Evolutionary conservation across 345 rosid genomes (phyloP), one percentile per base, ranked within the genome.

Genomic region (Eucalyptus cloeziana): DNA sequence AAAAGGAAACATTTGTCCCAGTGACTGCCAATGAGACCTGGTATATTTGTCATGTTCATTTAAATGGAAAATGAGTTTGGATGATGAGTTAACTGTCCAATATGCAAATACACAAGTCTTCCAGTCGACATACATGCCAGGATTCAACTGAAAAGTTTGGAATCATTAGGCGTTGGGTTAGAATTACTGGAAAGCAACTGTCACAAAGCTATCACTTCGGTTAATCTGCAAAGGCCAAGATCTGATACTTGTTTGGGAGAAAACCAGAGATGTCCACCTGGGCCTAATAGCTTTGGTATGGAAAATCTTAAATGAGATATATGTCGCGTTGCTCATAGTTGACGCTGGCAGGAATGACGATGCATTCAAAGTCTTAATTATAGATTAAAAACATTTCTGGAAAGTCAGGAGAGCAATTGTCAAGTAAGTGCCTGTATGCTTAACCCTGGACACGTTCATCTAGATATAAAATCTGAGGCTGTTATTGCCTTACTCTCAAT

Each of bases 381-480:
- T 93, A 89, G 98, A 96, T 93, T 94, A 95, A 88, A 96, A 95
- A 89, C 96, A 88, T 92, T 97, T 97, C 91, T 97, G 97, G 99
- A 97, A 96, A 92, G 99, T 97, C 37, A 95, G 99, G 92, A 95
- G 91, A 92, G 94, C 94, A 17, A 96, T 97, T 93, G 95, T 90
- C 94, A 95, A 95, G 99, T 97, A 97, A 95, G 99, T 90, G 86
- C 51, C 49, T 86, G 43, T 62, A 17, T 81, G 47, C 85, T 87
- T 50, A 49, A 40, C 81, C 43, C 10, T 19, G 25, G 44, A 71
- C 58, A 71, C 44, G 44, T 71, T 71, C 81, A 71, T 22, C 81
- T 19, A 33, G 81, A 40, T 71, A 33, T 71, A 71, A 44, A n/a
- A 30, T 62, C 43, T 45, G 24, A 67, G 76, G 27, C 27, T 50